Base-by-base conservation (phyloP, 2,329 filamentous ascomycete genomes). In the Sporothrix pallida region DNA sequence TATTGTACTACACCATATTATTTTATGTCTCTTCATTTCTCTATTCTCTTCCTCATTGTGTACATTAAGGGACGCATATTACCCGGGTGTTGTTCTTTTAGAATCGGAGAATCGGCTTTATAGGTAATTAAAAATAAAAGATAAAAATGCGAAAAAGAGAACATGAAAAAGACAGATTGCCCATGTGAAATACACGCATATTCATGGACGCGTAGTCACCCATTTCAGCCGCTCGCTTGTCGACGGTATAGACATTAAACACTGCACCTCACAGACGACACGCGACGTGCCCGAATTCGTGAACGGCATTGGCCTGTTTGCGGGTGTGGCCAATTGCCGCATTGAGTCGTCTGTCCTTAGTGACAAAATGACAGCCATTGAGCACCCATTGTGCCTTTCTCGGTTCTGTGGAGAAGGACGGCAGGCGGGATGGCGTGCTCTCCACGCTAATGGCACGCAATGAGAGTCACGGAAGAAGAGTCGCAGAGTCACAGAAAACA, bases 371-470 rank as follows among this genome's bases (percentile, higher is more conserved):
- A n/a, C 48, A n/a, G 48, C 13, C 10, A 20, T 54, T 23, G n/a
- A 12, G 15, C 48, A n/a, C 15, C 13, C 10, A 20, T 54, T 23
- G n/a, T 54, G 31, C 31, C 31, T 54, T 54, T 52, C n/a, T 52
- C 23, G 23, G 50, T n/a, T 15, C n/a, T 52, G 31, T 52, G 1
- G n/a, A 20, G 17, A 54, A 10, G 6, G 9, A 10, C 52, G 56
- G 56, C 20, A 60, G 26, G 58, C 31, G 60, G 20, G 15, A 69
- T 69, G 46, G 65, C 65, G 67, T 69, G 67, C 48, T 54, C 67
- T 20, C 17, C 10, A 13, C 67, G 67, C 67, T 54, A 69, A 69
- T 37, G 31, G 31, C 31, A 37, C 31, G 31, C 31, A 48, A 48
- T 48, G 10, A 17, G 46, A 48, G 46, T 48, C 46, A 48, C 46